Evolutionary conservation across 768 basidiomycete species (phyloP), one percentile per base, ranked within the genome.

Genomic region (Xanthoconium purpureum): DNA sequence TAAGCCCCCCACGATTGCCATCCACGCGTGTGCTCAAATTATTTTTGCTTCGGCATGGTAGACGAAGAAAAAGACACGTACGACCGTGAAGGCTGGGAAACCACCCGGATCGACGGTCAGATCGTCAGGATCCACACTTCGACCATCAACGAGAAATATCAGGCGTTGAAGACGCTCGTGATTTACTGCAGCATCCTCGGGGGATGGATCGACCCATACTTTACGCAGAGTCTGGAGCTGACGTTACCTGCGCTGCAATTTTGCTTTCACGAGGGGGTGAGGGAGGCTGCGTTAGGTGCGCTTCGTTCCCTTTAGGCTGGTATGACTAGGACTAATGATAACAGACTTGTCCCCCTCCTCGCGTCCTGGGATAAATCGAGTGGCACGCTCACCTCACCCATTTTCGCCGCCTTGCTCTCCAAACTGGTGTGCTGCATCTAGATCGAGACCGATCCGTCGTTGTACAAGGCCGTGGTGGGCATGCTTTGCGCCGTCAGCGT

Each of bases 91-190:
- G 88, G 89, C 11, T 92, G 85, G 85, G 89, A 89, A 65, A 89
- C 85, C 2, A 79, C 92, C 56, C 77, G 79, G 7, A 82, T 91
- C 77, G 88, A 91, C 48, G 91, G 91, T 0, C 85, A 87, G 47
- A 80, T 83, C 17, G 78, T 91, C 28, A 88, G 87, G 2, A 89
- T 93, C 59, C 81, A 86, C 52, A 93, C 90, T 3, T 84, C 88
- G 0, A 82, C 83, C 1, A 84, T 94, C 63, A 90, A 93, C 65
- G 90, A 94, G 62, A 93, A 93, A 65, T 90, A 89, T 55, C 88
- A 90, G 65, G 91, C 91, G 3, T 91, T 92, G 60, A 89, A 91
- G 65, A 91, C 88, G n/a, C 77, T 93, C 8, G 83, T 91, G 14
- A 87, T 91, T 20, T 88, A 91, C 66, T 85, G 84, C 59, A 86